phyloP scores from a whole-genome alignment of 2,329 filamentous ascomycete genomes.

The Pseudogymnoascus sp. region DNA sequence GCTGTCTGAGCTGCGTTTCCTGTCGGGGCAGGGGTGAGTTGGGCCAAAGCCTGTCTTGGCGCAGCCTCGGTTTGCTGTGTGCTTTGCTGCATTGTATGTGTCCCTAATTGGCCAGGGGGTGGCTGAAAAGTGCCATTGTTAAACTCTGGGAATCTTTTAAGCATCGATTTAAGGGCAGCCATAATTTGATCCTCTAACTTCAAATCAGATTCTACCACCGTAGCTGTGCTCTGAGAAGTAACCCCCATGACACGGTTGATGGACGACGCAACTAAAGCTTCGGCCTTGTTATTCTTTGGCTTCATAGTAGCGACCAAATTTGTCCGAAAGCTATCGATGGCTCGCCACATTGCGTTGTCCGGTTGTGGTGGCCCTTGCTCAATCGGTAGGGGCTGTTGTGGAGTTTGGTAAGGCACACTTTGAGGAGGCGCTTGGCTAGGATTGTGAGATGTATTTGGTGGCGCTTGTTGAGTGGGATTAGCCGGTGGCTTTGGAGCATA shows the following conservation, averaged over 20 bases:
- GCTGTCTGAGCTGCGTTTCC: slow-evolving; percentile 12
- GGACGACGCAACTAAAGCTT: slow-evolving; percentile 25
- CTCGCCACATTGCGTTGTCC: slow-evolving; percentile 10
- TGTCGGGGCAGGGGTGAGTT: background rate
- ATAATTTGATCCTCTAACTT: slow-evolving; percentile 22
- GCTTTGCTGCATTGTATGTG: slow-evolving; percentile 11
- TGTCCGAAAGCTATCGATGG: slow-evolving; percentile 23
- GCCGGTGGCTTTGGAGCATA: slow-evolving; percentile 26
- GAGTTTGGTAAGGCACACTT: slow-evolving; percentile 5
- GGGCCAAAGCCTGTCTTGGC: background rate
- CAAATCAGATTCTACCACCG: slow-evolving; percentile 12
- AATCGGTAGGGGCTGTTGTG: slow-evolving; percentile 13
- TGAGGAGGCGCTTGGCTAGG: slow-evolving; percentile 9
- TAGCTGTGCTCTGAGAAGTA: slow-evolving; percentile 18
- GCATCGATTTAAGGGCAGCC: slow-evolving; percentile 20
- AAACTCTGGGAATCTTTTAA: slow-evolving; percentile 18
- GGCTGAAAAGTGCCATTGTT: slow-evolving; percentile 15
- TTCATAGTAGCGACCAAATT: slow-evolving; percentile 17
- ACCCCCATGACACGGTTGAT: slow-evolving; percentile 24
- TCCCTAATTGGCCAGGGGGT: slow-evolving; percentile 4
- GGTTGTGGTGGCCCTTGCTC: slow-evolving; percentile 9
- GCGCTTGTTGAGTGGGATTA: slow-evolving; percentile 11
- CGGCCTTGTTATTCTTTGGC: slow-evolving; percentile 16
- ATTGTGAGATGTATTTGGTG: slow-evolving; percentile 9
- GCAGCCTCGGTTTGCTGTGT: slow-evolving; percentile 6